These are phyloP conservation scores for Exophiala oligosperma DNA, from an alignment of 2,329 filamentous ascomycete species.

Conservation along the genomic window DNA sequence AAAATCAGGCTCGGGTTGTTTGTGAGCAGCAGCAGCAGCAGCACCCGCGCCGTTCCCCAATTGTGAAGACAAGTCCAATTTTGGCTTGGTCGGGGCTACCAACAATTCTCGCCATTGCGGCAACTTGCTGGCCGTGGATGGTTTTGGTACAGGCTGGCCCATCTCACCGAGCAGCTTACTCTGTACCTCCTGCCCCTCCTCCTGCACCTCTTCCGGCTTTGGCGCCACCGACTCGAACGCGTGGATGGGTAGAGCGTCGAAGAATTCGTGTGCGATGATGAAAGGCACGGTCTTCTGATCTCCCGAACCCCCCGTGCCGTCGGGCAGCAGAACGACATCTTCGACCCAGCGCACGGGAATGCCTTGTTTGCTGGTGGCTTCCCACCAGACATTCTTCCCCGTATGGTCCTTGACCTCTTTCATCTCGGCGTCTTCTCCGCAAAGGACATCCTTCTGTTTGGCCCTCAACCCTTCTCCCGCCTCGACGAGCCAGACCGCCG, in stretches of 20 bases:
- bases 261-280: conserved; percentile 97
- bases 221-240: conserved; percentile 77
- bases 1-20: conserved; percentile 71
- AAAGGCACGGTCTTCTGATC: conserved; percentile 71
- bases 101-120: conserved; percentile 81
- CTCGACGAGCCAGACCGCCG: conserved; percentile 91
- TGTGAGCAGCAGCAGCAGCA: conserved; percentile 29
- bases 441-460: conserved; percentile 78
- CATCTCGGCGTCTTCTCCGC: conserved; percentile 70
- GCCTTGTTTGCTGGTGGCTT: conserved; percentile 73
- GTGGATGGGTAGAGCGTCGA: conserved; percentile 95
- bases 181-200: conserved; percentile 30
- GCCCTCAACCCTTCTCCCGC: conserved; percentile 78
- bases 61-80: conserved; percentile 53
- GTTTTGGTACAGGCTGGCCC: conserved; percentile 41
- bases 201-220: conserved; percentile 45
- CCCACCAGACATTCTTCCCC: conserved; percentile 56
- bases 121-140: conserved; percentile 41
- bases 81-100: conserved; percentile 66
- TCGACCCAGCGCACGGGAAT: conserved; percentile 76
- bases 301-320: conserved; percentile 54
- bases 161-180: conserved; percentile 49
- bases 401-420: conserved; percentile 51
- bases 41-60: too few species aligned
- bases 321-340: conserved; percentile 78